Base-by-base conservation (phyloP, 2,329 filamentous ascomycete genomes). In the Arachnopeziza araneosa region DNA sequence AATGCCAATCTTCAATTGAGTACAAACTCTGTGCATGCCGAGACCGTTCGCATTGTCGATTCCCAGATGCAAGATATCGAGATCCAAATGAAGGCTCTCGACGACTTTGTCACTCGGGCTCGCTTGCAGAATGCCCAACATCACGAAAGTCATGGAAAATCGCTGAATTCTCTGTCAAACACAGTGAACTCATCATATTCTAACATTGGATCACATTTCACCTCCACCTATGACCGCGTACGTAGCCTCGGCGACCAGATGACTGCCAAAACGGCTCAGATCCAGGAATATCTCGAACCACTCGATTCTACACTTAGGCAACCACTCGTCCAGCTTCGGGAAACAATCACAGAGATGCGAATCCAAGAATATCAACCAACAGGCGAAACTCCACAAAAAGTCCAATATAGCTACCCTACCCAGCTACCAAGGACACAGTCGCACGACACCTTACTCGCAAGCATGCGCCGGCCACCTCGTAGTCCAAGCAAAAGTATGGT, bases 21-120 rank as follows among this genome's bases (percentile, higher is more conserved):
- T 0, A 93, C 93, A 0, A 89, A 90, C 67, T 90, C 90, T 1
- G 92, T 98, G 1, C 93, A 99, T 67, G 88, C 89, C 36, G 90
- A 96, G 75, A 97, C 93, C 0, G 85, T 96, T 30, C 87, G 88
- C 7, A 93, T 96, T 60, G 93, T 98, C 14, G 90, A 93, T 69
- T 87, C 89, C 60, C 95, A 99, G 75, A 90, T 96, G 77, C 82
- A 84, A 59, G 90, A 96, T 66, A 88, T 99, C 71, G 88, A 90
- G 62, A 83, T 81, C n/a, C 91, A 98, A 74, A 93, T 99, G 83
- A 84, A 87, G 59, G 90, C 91, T 1, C 82, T 99, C 8, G 93
- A 98, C 69, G 90, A 93, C 66, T 96, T 97, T 68, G 91, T 98
- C 49, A 83, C 87, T 32, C 86, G 90, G 32, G 92, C 96, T 55